Evolutionary conservation across 495 filamentous ascomycete genomes (phyloP), one percentile per base, ranked within the genome.

Genomic region (Platismatia glauca): DNA sequence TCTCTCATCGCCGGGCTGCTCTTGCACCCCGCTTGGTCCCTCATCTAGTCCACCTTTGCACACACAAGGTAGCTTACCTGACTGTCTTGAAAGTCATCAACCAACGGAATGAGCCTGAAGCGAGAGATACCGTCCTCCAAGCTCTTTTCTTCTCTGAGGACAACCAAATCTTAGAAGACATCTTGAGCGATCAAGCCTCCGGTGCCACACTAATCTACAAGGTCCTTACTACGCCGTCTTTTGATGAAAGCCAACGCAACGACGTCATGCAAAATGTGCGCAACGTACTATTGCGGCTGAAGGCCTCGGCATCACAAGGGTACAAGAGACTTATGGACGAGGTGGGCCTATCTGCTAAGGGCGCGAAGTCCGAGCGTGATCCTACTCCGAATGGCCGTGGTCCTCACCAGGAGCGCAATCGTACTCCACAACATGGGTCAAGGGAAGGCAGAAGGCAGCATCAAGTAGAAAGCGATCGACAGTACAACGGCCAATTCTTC

Each of bases 251-350:
- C 22, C 90, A 95, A 75, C 86, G 94, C 39, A 78, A 81, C 35
- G 88, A 96, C 64, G 90, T 96, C 46, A 84, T 94, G 2, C 89
- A 95, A 73, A 95, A 90, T 58, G 90, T 98, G 37, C 88, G 91
- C 64, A 89, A 86, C 72, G 92, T 97, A 58, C 81, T 98, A 48
- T 79, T 90, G 50, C 88, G 88, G 65, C 82, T 97, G 66, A 98
- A 98, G 75, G 92, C 89, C 8, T 88, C 93, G 62, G 90, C 94
- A 55, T 87, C 88, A 56, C 95, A 98, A 74, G 94, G 94, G 44
- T 98, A 98, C 75, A 97, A 97, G 79, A 89, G 94, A 48, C 74
- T 98, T 55, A 98, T 98, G 94, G 92, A 96, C 69, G 92, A 97
- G 74, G 94, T 96, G 70, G 92, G 89, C 57, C 76, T 95, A 60